Percentiles rank a stretch among this genome's conserved stretches.
Conservation (phyloP, 257 asterid species). For the Fraxinus anomala region DNA sequence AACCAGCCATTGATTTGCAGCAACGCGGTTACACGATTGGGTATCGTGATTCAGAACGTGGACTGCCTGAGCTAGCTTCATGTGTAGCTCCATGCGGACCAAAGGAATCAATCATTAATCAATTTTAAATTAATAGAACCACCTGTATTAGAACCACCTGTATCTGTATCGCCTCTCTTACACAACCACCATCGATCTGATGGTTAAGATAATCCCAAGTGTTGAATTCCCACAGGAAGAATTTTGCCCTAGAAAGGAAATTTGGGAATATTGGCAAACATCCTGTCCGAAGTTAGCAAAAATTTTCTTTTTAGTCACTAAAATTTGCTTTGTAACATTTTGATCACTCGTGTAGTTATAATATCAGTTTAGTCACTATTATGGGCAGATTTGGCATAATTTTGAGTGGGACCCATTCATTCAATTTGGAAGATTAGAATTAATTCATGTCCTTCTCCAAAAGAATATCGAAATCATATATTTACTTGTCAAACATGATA, state of each 20-base stretch:
- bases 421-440: too few species aligned
- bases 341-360: background rate
- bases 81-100: conserved; percentile 57
- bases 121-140: conserved; percentile 11
- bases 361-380: too few species aligned
- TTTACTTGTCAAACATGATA: too few species aligned
- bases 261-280: background rate
- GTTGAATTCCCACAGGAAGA: conserved; percentile 1
- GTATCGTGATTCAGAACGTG: conserved; percentile 86
- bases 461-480: too few species aligned
- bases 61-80: conserved; percentile 84
- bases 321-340: too few species aligned
- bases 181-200: conserved; percentile 4
- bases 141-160: background rate
- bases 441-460: too few species aligned
- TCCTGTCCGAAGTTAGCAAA: background rate
- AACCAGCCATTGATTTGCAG: conserved; percentile 94
- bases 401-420: too few species aligned
- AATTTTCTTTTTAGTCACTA: background rate
- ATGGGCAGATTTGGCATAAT: too few species aligned
- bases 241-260: background rate
- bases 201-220: conserved; percentile 1
- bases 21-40: conserved; percentile 82
- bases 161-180: background rate
- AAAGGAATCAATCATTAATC: conserved; percentile 2